These are phyloP conservation scores for Vicia villosa DNA, from an alignment of 306 rosid genomes.

Conservation along the genomic window DNA sequence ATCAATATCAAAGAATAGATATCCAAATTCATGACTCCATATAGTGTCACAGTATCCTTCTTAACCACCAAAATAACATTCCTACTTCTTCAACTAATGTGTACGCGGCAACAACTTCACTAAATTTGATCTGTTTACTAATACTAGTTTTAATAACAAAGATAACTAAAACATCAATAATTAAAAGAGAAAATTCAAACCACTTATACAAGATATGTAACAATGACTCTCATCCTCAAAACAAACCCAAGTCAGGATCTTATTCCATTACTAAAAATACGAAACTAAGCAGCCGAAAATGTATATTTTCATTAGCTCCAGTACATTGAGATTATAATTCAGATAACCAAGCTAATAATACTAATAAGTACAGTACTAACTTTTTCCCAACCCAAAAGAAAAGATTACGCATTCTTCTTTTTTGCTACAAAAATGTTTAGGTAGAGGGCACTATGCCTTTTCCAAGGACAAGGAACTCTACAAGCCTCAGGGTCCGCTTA, in stretches of 20 bases:
- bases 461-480: not conserved
- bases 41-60: not conserved
- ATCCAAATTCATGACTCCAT: conserved; percentile 3
- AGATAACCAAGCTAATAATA: conserved; percentile 19
- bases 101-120: conserved; percentile 1
- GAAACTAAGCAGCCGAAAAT: not conserved
- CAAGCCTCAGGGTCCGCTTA: not conserved
- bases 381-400: conserved; percentile 16
- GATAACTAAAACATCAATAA: conserved; percentile 4
- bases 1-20: not conserved
- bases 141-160: not conserved
- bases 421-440: not conserved
- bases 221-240: no score
- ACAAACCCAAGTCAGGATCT: conserved; percentile 1
- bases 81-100: conserved; percentile 19
- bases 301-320: not conserved
- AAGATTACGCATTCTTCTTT: not conserved
- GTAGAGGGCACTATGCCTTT: not conserved
- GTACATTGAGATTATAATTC: conserved; percentile 16
- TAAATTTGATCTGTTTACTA: conserved; percentile 14
- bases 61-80: not conserved
- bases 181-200: conserved; percentile 28
- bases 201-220: no score
- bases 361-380: not conserved
- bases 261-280: conserved; percentile 15